Conservation (phyloP, 1,139 yeast genomes). For the Pichia norvegensis region DNA sequence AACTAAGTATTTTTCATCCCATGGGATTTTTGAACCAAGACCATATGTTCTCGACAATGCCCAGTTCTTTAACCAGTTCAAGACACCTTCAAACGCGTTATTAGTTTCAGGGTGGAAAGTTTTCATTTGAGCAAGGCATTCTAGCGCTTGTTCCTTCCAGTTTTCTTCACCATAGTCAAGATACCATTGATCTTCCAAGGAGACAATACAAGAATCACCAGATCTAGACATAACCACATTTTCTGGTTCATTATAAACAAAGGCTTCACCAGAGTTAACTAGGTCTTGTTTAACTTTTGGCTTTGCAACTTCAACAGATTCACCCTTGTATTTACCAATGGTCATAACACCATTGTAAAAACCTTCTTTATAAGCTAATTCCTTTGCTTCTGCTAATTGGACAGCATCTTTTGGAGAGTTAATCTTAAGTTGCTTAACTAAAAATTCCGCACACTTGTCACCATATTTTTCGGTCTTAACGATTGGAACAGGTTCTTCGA, state of each 20-base stretch:
- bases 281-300: constrained; percentile 78
- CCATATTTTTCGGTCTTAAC: constrained; percentile 83
- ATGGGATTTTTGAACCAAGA: constrained; percentile 90
- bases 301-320: constrained; percentile 86
- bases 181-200: constrained; percentile 98
- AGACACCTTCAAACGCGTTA: constrained; percentile 87
- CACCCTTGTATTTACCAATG: constrained; percentile 78
- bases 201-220: constrained; percentile 94
- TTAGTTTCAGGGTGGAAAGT: constrained; percentile 79
- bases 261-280: constrained; percentile 70
- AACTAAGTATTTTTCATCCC: constrained; percentile 92
- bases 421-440: constrained; percentile 82
- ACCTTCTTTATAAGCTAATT: constrained; percentile 92
- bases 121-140: constrained; percentile 70
- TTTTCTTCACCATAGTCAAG: constrained; percentile 92
- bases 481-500: constrained; percentile 62
- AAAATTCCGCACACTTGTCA: constrained; percentile 74
- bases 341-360: constrained; percentile 83
- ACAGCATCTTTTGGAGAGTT: constrained; percentile 90
- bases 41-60: constrained; percentile 97
- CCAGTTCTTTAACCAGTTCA: constrained; percentile 98
- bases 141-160: constrained; percentile 84
- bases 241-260: constrained; percentile 93
- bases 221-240: constrained; percentile 83
- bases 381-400: constrained; percentile 87